Conservation (phyloP, 305 asterid species). For the Salvia sclarea region DNA sequence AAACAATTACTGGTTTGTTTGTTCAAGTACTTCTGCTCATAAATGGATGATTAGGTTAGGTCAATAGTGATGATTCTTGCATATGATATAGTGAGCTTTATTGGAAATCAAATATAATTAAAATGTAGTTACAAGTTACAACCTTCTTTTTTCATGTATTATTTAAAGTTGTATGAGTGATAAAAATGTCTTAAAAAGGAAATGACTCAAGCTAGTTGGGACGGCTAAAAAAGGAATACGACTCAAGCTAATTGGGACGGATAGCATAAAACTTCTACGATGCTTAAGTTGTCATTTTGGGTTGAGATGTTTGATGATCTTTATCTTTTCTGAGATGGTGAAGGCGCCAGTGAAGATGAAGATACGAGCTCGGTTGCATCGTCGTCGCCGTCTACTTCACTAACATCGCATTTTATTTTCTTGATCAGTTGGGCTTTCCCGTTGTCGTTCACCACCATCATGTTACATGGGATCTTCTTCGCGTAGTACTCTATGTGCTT, state of each 20-base stretch:
- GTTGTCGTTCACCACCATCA: constrained; percentile 39
- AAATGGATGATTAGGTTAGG: not conserved
- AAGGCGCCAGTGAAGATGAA: constrained; percentile 32
- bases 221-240: no score
- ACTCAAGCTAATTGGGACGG: no score
- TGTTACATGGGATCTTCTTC: constrained; percentile 46
- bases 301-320: constrained; percentile 41
- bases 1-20: no score
- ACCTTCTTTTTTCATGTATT: no score
- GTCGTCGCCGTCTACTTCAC: constrained; percentile 8
- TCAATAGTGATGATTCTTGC: not conserved
- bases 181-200: no score
- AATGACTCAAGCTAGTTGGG: no score
- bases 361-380: not conserved
- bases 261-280: no score
- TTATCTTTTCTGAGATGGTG: constrained; percentile 34
- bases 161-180: no score
- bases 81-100: not conserved
- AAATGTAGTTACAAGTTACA: no score
- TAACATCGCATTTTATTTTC: constrained; percentile 15
- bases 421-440: constrained; percentile 41
- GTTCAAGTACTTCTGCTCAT: not conserved
- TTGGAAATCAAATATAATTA: no score
- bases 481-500: constrained; percentile 45
- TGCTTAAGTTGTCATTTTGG: not conserved